These are phyloP conservation scores for Cyclostephanos tholiformis DNA, from an alignment of 108 stramenopile genomes.

Conservation along the genomic window DNA sequence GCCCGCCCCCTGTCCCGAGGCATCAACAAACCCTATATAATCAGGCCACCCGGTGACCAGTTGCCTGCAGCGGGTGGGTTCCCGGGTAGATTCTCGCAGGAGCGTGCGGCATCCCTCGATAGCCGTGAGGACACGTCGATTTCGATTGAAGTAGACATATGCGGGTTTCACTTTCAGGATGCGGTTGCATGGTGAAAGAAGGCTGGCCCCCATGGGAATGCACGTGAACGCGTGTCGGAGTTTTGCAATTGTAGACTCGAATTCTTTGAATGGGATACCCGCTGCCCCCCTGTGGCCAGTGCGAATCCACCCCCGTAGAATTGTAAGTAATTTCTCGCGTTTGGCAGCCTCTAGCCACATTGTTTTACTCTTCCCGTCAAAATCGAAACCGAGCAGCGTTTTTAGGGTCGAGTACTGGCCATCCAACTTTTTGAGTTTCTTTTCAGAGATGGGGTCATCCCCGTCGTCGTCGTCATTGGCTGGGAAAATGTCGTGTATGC, in stretches of 20 bases:
- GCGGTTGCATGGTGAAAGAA: slow-evolving; percentile 4
- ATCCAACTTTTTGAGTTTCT: too few species aligned
- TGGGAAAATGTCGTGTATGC: too few species aligned
- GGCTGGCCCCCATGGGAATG: slow-evolving; percentile 13
- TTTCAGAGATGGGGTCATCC: too few species aligned
- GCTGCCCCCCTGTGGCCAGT: background rate
- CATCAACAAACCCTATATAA: too few species aligned
- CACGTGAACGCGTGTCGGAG: slow-evolving; percentile 19
- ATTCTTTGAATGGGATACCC: slow-evolving; percentile 24
- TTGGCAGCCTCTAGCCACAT: slow-evolving; percentile 18
- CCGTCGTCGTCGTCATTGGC: too few species aligned
- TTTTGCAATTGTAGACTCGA: slow-evolving; percentile 6
- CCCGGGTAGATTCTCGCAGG: too few species aligned
- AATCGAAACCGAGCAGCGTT: too few species aligned
- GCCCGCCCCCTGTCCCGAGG: too few species aligned
- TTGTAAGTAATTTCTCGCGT: background rate
- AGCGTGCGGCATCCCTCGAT: background rate
- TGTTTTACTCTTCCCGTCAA: too few species aligned
- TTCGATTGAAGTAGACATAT: slow-evolving; percentile 8
- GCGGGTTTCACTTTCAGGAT: background rate
- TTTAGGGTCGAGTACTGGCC: too few species aligned
- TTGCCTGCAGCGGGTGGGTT: too few species aligned
- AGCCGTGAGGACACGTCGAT: background rate
- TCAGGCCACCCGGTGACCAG: too few species aligned
- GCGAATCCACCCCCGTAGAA: slow-evolving; percentile 9